phyloP scores from a whole-genome alignment of 192 early-diverging fungal genomes.

The Coemansia sp. region DNA sequence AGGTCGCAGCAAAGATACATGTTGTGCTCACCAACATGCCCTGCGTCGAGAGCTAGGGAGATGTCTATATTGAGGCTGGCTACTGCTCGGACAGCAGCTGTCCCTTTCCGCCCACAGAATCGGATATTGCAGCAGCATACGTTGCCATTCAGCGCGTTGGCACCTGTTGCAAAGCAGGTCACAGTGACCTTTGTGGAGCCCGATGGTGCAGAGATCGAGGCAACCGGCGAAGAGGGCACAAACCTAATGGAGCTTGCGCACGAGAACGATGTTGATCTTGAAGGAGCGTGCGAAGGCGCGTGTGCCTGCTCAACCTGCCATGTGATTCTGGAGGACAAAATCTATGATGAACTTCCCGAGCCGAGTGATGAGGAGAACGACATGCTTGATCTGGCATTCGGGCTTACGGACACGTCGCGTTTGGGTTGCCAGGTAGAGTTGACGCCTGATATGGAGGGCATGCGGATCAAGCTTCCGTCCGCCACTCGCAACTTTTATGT shows the following conservation, averaged over 20 bases:
- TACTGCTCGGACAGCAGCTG: background rate
- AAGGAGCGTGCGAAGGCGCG: conserved; percentile 97
- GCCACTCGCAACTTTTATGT: conserved; percentile 91
- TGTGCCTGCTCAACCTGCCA: conserved; percentile 96
- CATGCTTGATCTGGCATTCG: conserved; percentile 97
- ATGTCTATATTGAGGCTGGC: background rate
- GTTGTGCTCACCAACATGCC: background rate
- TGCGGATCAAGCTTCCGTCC: conserved; percentile 84
- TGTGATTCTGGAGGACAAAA: conserved; percentile 79
- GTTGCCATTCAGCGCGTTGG: conserved; percentile 21
- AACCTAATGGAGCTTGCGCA: conserved; percentile 92
- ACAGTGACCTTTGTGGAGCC: conserved; percentile 85
- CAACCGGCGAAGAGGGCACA: conserved; percentile 80
- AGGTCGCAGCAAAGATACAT: background rate
- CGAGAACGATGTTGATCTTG: conserved; percentile 87
- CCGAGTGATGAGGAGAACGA: conserved; percentile 98
- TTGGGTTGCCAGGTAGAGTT: conserved; percentile 93
- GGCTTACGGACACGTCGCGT: conserved; percentile 93
- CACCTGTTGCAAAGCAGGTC: conserved; percentile 19
- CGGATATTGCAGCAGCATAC: background rate
- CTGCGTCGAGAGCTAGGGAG: background rate
- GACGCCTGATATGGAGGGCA: conserved; percentile 82
- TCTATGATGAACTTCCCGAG: conserved; percentile 85
- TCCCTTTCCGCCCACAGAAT: background rate
- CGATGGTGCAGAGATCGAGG: conserved; percentile 76